Percentiles rank a stretch among this genome's conserved stretches.
Evolutionary conservation across 352 stramenopile genomes (phyloP).

Genomic region (Phytophthora citrophthora): DNA sequence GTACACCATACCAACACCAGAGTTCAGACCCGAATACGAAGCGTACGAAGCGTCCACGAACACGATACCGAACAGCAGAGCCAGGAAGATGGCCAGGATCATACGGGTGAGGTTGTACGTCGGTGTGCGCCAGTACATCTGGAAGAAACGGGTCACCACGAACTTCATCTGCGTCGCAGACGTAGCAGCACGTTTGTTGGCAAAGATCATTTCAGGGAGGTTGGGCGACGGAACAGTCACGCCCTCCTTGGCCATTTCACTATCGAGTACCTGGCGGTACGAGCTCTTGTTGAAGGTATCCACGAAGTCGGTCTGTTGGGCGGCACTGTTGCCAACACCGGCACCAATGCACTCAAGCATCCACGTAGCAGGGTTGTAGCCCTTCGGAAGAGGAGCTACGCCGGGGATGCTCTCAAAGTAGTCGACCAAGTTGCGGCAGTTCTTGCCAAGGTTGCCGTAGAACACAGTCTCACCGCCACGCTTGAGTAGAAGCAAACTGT

Average conservation of each 20-base stretch:
- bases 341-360: constrained; percentile 74
- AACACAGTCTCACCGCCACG: constrained; percentile 43
- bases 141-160: constrained; percentile 30
- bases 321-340: constrained; percentile 21
- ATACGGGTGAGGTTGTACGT: constrained; percentile 79
- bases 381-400: constrained; percentile 24
- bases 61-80: constrained; percentile 69
- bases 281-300: constrained; percentile 29
- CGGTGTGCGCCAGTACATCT: constrained; percentile 57
- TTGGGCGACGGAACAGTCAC: constrained; percentile 21
- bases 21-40: constrained; percentile 40
- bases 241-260: constrained; percentile 28
- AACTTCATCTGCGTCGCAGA: constrained; percentile 32
- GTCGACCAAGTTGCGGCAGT: constrained; percentile 27
- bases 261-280: constrained; percentile 19
- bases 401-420: constrained; percentile 45
- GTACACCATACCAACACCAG: constrained; percentile 54
- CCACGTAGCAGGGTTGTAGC: constrained; percentile 74
- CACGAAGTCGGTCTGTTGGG: constrained; percentile 22
- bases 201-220: constrained; percentile 33
- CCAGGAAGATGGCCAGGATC: constrained; percentile 61
- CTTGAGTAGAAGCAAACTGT: constrained; percentile 76
- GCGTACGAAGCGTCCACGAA: constrained; percentile 46
- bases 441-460: constrained; percentile 42
- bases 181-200: constrained; percentile 28